Percentiles rank a stretch among this genome's conserved stretches.
Evolutionary conservation across 805 yeast species (phyloP).

Genomic region (Sugiyamaella mastotermitis): DNA sequence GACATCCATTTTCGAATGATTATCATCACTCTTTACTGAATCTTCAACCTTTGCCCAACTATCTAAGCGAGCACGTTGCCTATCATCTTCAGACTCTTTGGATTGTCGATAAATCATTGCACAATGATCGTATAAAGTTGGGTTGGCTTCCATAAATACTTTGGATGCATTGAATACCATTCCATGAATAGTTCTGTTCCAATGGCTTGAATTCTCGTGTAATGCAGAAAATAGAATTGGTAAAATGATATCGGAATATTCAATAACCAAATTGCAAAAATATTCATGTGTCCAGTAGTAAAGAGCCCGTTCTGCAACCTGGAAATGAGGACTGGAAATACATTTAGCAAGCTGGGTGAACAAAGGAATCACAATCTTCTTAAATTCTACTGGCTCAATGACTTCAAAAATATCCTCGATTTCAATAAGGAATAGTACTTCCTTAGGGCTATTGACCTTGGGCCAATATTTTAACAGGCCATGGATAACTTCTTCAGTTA

Average conservation of each 20-base stretch:
- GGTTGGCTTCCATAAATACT: slow-evolving; percentile 88
- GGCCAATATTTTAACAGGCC: slow-evolving; percentile 96
- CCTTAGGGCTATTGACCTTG: slow-evolving; percentile 88
- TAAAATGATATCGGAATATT: slow-evolving; percentile 78
- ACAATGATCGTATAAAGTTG: slow-evolving; percentile 86
- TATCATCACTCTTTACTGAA: slow-evolving; percentile 38
- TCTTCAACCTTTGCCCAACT: slow-evolving; percentile 59
- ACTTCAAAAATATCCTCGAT: slow-evolving; percentile 95
- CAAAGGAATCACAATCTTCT: slow-evolving; percentile 84
- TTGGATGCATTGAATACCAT: slow-evolving; percentile 88
- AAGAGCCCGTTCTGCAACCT: slow-evolving; percentile 91
- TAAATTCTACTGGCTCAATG: slow-evolving; percentile 88
- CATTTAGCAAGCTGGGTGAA: slow-evolving; percentile 93
- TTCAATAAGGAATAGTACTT: slow-evolving; percentile 92
- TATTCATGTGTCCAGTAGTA: slow-evolving; percentile 94
- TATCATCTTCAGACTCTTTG: slow-evolving; percentile 61
- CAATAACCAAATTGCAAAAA: slow-evolving; percentile 83
- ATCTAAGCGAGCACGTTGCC: slow-evolving; percentile 48
- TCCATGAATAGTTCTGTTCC: slow-evolving; percentile 92
- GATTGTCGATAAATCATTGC: slow-evolving; percentile 80
- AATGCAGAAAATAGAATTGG: slow-evolving; percentile 89
- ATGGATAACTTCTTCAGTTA: slow-evolving; percentile 95
- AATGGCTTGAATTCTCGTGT: slow-evolving; percentile 79
- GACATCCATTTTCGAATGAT: too few species aligned
- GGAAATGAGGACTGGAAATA: slow-evolving; percentile 92